Evolutionary conservation across 768 basidiomycete genomes (phyloP).

Genomic region (Termitomyces bulborhizus): DNA sequence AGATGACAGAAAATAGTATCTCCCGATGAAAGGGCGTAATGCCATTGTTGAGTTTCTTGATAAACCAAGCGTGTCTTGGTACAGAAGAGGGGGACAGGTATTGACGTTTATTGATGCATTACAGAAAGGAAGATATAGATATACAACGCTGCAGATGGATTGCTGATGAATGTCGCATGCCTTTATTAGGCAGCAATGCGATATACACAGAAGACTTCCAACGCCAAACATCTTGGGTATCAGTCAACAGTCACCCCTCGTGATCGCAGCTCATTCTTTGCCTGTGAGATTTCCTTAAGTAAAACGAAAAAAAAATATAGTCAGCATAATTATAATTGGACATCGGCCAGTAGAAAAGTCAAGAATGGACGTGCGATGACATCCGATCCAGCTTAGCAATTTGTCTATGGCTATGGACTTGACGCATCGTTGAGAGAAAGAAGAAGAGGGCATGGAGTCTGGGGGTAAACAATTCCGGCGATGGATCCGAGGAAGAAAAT

Average conservation of each 20-base stretch:
- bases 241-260: slow-evolving; percentile 59
- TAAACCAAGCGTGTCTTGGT: slow-evolving; percentile 17
- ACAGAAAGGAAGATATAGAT: too few species aligned
- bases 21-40: slow-evolving; percentile 23
- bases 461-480: background rate
- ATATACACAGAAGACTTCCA: background rate
- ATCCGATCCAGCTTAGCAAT: background rate
- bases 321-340: too few species aligned
- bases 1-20: slow-evolving; percentile 1
- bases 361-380: too few species aligned
- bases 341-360: too few species aligned
- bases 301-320: slow-evolving; percentile 3
- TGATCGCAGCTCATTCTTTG: slow-evolving; percentile 49
- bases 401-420: background rate
- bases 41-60: slow-evolving; percentile 20
- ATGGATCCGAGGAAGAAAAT: background rate
- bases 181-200: background rate
- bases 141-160: too few species aligned
- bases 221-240: background rate
- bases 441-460: background rate
- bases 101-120: too few species aligned
- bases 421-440: background rate
- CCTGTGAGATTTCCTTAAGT: slow-evolving; percentile 51
- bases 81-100: background rate
- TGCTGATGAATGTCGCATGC: too few species aligned